Conservation (phyloP, 495 filamentous ascomycete genomes). For the Penicillium longicatenatum region DNA sequence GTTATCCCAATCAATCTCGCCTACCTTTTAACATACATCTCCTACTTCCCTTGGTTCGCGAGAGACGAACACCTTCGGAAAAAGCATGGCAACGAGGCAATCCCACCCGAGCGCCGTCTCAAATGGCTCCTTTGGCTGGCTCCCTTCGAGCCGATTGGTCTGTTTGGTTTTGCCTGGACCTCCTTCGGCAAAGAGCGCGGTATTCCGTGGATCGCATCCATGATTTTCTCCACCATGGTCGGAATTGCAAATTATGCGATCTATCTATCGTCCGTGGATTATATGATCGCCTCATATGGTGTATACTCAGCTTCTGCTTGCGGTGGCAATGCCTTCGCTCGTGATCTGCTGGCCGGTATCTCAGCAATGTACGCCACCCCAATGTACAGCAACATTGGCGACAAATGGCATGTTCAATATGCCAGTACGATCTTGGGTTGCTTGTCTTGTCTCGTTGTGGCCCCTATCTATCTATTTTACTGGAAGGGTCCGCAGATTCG, state of each 20-base stretch:
- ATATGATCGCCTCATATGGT: conserved; percentile 77
- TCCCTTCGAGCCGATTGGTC: conserved; percentile 62
- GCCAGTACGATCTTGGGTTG: conserved; percentile 47
- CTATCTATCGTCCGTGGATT: conserved; percentile 77
- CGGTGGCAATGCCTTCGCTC: conserved; percentile 61
- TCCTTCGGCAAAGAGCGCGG: conserved; percentile 50
- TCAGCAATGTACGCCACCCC: conserved; percentile 46
- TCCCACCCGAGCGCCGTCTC: conserved; percentile 32
- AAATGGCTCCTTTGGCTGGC: conserved; percentile 57
- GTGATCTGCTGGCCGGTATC: conserved; percentile 49
- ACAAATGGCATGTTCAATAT: conserved; percentile 43
- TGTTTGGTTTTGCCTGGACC: conserved; percentile 69
- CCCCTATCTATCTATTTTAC: conserved; percentile 54
- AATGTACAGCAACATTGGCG: conserved; percentile 43
- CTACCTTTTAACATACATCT: conserved; percentile 64
- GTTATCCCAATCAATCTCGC: conserved; percentile 62
- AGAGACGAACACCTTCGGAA: conserved; percentile 45
- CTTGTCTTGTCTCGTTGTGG: conserved; percentile 45
- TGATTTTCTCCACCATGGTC: conserved; percentile 60
- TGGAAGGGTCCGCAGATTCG: conserved; percentile 50
- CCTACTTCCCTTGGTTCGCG: conserved; percentile 63
- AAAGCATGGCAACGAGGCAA: conserved; percentile 34
- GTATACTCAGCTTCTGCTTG: conserved; percentile 75
- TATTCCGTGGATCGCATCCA: conserved; percentile 62
- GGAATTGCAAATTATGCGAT: conserved; percentile 68